Evolutionary conservation across 2,329 filamentous ascomycete species (phyloP).

Genomic region (Trichoderma simmonsii): DNA sequence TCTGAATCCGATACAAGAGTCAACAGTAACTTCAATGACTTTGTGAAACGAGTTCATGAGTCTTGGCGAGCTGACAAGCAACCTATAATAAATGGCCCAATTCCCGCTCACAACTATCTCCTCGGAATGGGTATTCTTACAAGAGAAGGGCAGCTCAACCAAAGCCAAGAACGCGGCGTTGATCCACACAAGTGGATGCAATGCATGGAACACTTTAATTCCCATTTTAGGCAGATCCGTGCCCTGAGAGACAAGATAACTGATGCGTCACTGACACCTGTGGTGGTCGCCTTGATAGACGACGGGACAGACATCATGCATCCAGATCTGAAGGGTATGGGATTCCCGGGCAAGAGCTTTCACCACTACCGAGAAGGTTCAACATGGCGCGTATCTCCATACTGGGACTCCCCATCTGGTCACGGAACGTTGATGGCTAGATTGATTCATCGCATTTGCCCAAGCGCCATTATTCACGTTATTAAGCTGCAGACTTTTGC

Average conservation of each 20-base stretch:
- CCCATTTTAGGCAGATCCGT: neutral
- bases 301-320: slow-evolving; percentile 5
- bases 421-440: slow-evolving; percentile 3
- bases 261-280: neutral
- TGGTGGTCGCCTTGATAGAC: neutral
- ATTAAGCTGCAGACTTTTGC: neutral
- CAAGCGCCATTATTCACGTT: neutral
- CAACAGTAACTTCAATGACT: neutral
- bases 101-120: neutral
- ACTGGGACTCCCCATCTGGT: neutral
- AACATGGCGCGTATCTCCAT: neutral
- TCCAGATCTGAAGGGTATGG: neutral
- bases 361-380: neutral
- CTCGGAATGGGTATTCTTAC: neutral
- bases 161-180: neutral
- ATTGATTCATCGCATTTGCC: neutral
- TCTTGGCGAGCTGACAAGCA: neutral
- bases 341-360: neutral
- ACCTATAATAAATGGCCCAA: neutral
- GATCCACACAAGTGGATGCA: slow-evolving; percentile 1
- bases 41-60: neutral
- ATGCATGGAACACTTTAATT: neutral
- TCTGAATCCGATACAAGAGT: neutral
- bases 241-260: neutral
- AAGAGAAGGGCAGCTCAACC: neutral